A percentile compares a stretch with the other conserved stretches of the same genome.
Evolutionary conservation across 2,329 filamentous ascomycete genomes (phyloP).

Genomic region (Monilinia fructigena): DNA sequence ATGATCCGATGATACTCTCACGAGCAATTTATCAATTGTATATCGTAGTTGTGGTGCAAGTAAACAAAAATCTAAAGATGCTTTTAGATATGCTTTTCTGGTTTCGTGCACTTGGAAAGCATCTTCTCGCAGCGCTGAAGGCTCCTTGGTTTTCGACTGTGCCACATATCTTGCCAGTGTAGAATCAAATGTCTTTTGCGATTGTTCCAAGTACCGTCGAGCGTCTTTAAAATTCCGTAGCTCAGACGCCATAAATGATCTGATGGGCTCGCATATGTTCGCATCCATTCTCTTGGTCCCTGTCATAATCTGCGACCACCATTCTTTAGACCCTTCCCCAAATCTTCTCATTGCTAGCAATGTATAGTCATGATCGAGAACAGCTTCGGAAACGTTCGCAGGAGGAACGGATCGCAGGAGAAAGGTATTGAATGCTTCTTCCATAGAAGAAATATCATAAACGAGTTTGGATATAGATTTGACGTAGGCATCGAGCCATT

Average conservation of each 20-base stretch:
- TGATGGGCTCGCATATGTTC: conserved; percentile 77
- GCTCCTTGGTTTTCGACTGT: conserved; percentile 91
- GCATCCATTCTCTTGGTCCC: conserved; percentile 76
- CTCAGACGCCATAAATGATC: conserved; percentile 74
- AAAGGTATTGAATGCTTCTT: conserved; percentile 75
- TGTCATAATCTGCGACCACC: conserved; percentile 75
- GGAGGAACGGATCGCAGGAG: conserved; percentile 74
- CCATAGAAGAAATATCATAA: conserved; percentile 68
- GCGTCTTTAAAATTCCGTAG: conserved; percentile 83
- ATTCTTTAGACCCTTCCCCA: conserved; percentile 81
- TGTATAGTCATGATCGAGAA: conserved; percentile 94
- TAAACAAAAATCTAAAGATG: conserved; percentile 90
- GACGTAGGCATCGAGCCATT: conserved; percentile 79
- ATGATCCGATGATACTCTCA: conserved; percentile 79
- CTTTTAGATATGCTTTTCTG: conserved; percentile 83
- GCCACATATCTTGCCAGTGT: conserved; percentile 77
- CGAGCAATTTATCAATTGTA: conserved; percentile 80
- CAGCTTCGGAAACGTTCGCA: conserved; percentile 71
- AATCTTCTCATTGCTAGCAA: conserved; percentile 81
- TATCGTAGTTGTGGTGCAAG: conserved; percentile 82
- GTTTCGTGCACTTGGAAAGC: conserved; percentile 94
- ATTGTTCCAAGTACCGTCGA: conserved; percentile 69
- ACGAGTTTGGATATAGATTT: conserved; percentile 61
- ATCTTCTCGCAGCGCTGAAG: conserved; percentile 86
- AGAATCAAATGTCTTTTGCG: conserved; percentile 82